Evolutionary conservation across 306 rosid species (phyloP), one percentile per base, ranked within the genome.

Genomic region (Amphicarpaea edgeworthii): DNA sequence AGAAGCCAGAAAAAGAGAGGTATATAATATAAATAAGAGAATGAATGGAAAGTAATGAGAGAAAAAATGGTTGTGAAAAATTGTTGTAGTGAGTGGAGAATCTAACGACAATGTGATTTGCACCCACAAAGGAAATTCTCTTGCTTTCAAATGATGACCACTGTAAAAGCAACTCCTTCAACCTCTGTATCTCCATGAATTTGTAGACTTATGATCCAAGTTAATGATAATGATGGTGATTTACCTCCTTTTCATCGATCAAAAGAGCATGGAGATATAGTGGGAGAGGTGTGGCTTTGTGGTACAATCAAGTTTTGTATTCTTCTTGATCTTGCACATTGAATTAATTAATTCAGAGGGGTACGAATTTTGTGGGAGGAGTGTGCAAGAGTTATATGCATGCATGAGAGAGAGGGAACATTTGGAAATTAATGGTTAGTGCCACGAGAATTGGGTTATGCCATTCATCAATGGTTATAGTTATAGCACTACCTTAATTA

Each of bases 51-150:
- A n/a, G n/a, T n/a, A n/a, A n/a, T n/a, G 46, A 73, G 32, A 43
- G 1, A 76, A 70, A 45, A 64, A 49, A 17, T 6, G 41, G 3
- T 57, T 5, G 38, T 14, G 3, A 11, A 54, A 68, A 19, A 37
- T 11, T 12, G 1, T 11, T 1, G 88, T 28, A 93, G 88, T 97
- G 97, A 77, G 87, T 79, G 77, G 96, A 93, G 47, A 93, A 93
- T 74, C 96, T 86, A 23, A 96, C 80, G 4, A 92, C 92, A 24
- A 97, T 93, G 82, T 93, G 98, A 59, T 93, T 93, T 34, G 93
- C 93, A 83, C 96, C 98, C 79, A 91, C 92, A 74, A 93, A 90
- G 63, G 87, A 86, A 1, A 83, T 77, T 20, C 88, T 85, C 0
- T 63, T 73, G 62, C 54, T 81, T 88, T 77, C 84, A 3, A 79